phyloP scores from a whole-genome alignment of 306 rosid genomes.

The Crotalaria pallida region DNA sequence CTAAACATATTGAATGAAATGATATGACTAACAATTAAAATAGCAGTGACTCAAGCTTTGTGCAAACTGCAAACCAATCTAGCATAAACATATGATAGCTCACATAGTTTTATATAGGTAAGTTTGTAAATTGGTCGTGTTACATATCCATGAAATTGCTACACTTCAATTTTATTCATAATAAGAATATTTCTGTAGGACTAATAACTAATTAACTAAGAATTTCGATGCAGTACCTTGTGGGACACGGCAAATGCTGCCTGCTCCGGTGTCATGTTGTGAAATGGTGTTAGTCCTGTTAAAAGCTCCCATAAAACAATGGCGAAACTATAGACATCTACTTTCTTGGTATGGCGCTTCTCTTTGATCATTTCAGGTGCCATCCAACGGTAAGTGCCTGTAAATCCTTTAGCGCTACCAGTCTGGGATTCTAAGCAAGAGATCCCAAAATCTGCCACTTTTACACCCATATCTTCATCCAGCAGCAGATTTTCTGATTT shows the following conservation, averaged over 20 bases:
- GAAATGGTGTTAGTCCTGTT: conserved; percentile 88
- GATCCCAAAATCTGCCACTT: conserved; percentile 97
- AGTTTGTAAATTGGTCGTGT: not conserved
- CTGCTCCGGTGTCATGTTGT: conserved; percentile 96
- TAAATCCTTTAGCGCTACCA: conserved; percentile 81
- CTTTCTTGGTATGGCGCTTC: conserved; percentile 83
- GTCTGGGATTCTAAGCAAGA: conserved; percentile 84
- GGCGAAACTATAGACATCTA: conserved; percentile 93
- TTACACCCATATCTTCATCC: conserved; percentile 85
- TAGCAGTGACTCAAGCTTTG: not conserved
- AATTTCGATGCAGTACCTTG: conserved; percentile 43
- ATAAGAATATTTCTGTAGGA: not conserved
- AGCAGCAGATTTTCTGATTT: conserved; percentile 83
- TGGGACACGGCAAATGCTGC: conserved; percentile 96
- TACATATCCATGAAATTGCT: not conserved
- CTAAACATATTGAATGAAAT: not conserved
- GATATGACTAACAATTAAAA: not conserved
- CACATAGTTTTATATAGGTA: not conserved
- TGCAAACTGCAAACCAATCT: not conserved
- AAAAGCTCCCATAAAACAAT: conserved; percentile 93
- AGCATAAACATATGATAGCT: not conserved
- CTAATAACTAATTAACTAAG: not conserved
- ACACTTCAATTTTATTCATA: not conserved
- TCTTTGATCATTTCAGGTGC: conserved; percentile 97
- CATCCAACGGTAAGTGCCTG: conserved; percentile 99